Evolutionary conservation across 129 eudicot species (phyloP), one percentile per base, ranked within the genome.

Genomic region (Scalesia atractyloides): DNA sequence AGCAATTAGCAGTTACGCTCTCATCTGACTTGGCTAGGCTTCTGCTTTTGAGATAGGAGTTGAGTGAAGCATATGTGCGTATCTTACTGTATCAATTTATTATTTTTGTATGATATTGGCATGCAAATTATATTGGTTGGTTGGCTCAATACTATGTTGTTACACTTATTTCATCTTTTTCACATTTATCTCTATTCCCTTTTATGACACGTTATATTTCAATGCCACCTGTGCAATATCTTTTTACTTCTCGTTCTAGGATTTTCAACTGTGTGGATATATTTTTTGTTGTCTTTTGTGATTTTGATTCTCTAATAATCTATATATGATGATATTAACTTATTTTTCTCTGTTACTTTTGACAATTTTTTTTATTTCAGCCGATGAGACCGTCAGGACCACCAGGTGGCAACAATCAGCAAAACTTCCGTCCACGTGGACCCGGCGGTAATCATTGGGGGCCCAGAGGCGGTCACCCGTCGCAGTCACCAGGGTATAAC

Each of bases 361-460:
- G 74, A 46, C 56, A 30, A 8, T 65, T 52, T 65, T 52, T 65
- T 19, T 66, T 39, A 63, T 39, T 14, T 41, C 76, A 91, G 98
- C 86, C 83, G 59, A 68, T 76, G 34, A 86, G 96, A 71, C 84
- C 89, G 8, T 84, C 89, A 10, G 73, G 83, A 6, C 68, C 80
- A 39, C 78, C 94, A 69, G 79, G 92, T 17, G 86, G 86, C 39
- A 73, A 86, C 64, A 81, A 62, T 78, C 91, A 90, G 74, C 98
- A 87, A 76, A 80, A 63, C 44, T 82, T 60, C n/a, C 96, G 94
- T 59, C 88, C 87, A 17, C 96, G 96, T 63, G 98, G 96, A 47
- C 81, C 89, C 33, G 81, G 85, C 37, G 79, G 83, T 44, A 73
- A 86, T 43, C 93, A 88, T 36, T 91, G 99, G 96, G 97, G 97